These are phyloP conservation scores for Zostera marina DNA, from an alignment of 116 monocot genomes.

Conservation along the genomic window DNA sequence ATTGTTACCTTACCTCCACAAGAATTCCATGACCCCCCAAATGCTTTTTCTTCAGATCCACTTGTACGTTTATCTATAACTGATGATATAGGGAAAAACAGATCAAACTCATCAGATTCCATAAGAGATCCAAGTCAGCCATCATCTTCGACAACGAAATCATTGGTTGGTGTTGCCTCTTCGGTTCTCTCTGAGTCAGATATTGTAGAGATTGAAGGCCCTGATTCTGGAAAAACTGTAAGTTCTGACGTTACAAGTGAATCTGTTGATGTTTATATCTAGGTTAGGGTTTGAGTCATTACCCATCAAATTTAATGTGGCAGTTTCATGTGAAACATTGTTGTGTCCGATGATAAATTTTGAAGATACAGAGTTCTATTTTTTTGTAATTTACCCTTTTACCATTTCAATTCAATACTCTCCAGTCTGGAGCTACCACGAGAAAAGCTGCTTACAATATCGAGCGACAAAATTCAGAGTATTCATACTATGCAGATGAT, in stretches of 20 bases:
- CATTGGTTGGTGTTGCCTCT: constrained; percentile 17
- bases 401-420: not conserved
- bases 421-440: constrained; percentile 79
- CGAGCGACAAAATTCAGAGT: constrained; percentile 73
- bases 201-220: constrained; percentile 81
- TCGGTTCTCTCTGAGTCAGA: constrained; percentile 38
- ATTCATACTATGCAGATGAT: constrained; percentile 90
- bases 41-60: constrained; percentile 59
- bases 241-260: constrained; percentile 53
- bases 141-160: constrained; percentile 20
- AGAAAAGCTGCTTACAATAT: constrained; percentile 57
- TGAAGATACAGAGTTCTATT: not conserved
- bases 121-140: constrained; percentile 10
- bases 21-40: constrained; percentile 49
- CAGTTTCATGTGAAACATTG: not conserved
- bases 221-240: constrained; percentile 26
- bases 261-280: not conserved
- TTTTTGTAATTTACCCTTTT: constrained; percentile 3
- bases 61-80: constrained; percentile 28
- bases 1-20: constrained; percentile 45
- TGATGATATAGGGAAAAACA: constrained; percentile 26
- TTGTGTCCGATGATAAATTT: not conserved
- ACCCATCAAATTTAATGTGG: not conserved
- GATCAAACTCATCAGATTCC: constrained; percentile 26
- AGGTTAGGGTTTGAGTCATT: not conserved